phyloP scores from a whole-genome alignment of 352 stramenopile species.

The Globisporangium parvum region DNA sequence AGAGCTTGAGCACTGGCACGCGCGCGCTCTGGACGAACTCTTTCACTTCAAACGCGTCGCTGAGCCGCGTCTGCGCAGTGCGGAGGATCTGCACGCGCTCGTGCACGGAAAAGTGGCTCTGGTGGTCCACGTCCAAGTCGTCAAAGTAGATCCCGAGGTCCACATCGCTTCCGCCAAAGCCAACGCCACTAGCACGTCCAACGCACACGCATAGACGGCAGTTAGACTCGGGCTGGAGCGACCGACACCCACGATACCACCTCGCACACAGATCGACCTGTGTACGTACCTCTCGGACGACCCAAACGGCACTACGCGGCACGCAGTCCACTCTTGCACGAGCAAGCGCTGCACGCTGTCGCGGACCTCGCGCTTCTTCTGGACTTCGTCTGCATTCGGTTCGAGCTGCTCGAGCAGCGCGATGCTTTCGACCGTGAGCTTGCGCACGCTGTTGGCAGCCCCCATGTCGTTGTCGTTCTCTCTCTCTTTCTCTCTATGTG shows the following conservation, averaged over 20 bases:
- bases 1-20: conserved; percentile 75
- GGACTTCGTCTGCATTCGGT: conserved; percentile 47
- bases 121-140: conserved; percentile 46
- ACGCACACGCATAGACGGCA: conserved; percentile 5
- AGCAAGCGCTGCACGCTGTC: conserved; percentile 52
- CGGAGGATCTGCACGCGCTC: conserved; percentile 57
- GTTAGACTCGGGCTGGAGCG: conserved; percentile 3
- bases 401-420: conserved; percentile 78
- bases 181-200: conserved; percentile 35
- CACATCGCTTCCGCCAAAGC: conserved; percentile 73
- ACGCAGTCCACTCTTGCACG: conserved; percentile 45
- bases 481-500: conserved; percentile 1
- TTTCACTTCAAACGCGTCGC: conserved; percentile 42
- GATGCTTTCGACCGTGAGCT: conserved; percentile 77
- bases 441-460: conserved; percentile 69
- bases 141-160: conserved; percentile 83
- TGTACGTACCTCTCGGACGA: conserved; percentile 67
- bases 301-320: conserved; percentile 60
- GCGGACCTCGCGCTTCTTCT: conserved; percentile 39
- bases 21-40: conserved; percentile 72
- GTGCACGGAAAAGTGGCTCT: conserved; percentile 47
- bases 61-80: conserved; percentile 36
- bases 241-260: not conserved
- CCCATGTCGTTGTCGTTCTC: conserved; percentile 40
- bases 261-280: not conserved